These are phyloP conservation scores for Leishmania gerbilli DNA, from an alignment of 208 protist species.

Conservation along the genomic window DNA sequence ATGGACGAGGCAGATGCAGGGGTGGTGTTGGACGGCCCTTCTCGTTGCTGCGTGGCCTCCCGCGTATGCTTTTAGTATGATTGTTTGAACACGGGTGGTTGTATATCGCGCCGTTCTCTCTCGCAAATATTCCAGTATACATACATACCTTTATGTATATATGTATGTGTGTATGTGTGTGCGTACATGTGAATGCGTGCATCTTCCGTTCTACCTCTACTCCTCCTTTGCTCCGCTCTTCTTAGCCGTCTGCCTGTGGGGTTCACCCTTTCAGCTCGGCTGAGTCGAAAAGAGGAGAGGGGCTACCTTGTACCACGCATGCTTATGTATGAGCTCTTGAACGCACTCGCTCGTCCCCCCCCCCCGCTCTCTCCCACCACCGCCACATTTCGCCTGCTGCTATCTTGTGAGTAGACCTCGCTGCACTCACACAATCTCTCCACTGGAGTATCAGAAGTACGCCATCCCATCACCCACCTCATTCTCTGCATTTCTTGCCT, in stretches of 20 bases:
- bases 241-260: not conserved
- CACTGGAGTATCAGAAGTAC: not conserved
- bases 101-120: not conserved
- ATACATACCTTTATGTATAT: not conserved
- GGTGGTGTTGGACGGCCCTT: not conserved
- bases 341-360: not conserved
- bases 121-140: not conserved
- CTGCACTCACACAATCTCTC: not conserved
- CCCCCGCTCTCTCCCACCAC: not conserved
- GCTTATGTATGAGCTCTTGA: not conserved
- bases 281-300: not conserved
- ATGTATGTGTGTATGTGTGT: not conserved
- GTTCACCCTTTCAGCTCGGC: not conserved
- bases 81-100: not conserved
- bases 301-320: not conserved
- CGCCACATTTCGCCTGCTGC: not conserved
- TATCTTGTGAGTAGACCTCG: not conserved
- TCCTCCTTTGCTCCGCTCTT: not conserved
- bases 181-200: not conserved
- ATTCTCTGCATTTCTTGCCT: not conserved
- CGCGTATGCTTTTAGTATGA: not conserved
- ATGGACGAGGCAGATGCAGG: not conserved
- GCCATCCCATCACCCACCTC: not conserved
- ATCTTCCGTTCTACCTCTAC: not conserved
- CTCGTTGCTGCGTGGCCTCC: not conserved